Evolutionary conservation across 768 basidiomycete species (phyloP), one percentile per base, ranked within the genome.

Genomic region (Trametes cingulata): DNA sequence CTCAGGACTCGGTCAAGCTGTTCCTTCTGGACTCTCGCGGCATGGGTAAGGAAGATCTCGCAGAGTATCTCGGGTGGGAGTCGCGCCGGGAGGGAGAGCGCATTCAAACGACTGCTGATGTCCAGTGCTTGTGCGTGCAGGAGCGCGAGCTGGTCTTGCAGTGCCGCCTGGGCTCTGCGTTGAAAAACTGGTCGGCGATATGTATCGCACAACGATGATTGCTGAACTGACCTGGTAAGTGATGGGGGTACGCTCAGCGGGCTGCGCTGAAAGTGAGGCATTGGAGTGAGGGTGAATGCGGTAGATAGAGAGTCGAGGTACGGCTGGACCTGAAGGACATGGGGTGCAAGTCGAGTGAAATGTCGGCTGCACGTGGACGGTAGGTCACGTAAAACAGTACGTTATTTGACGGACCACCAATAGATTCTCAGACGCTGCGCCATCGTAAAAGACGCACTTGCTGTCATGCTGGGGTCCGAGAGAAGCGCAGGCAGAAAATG

Each of bases 41-140:
- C 48, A 13, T 49, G 48, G n/a, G 19, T 57, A 4, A 57, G 36
- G 39, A 57, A 57, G 13, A 57, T 41, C 29, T 50, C 48, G 36
- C 36, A 49, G n/a, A 57, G 47, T 6, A 57, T 50, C 39, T 57
- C 56, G 6, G 56, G 56, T 1, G 56, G 56, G 6, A 57, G 47
- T 15, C 17, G 40, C 20, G 47, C 37, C 19, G 47, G 36, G n/a
- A 49, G 39, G 6, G 47, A 50, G 8, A 41, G 27, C 6, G 39
- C 47, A 15, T 57, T 57, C 8, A 50, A n/a, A 9, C 19, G 47
- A 8, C 19, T 33, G 3, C 39, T 50, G 25, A 57, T 27, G 19
- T 49, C 39, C 25, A 48, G 55, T 17, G 33, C 36, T n/a, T 47
- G 45, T 6, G 24, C 25, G 24, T 8, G 17, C 6, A 48, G 10